Evolutionary conservation across 495 filamentous ascomycete genomes (phyloP), one percentile per base, ranked within the genome.

Genomic region (Aspergillus affinis): DNA sequence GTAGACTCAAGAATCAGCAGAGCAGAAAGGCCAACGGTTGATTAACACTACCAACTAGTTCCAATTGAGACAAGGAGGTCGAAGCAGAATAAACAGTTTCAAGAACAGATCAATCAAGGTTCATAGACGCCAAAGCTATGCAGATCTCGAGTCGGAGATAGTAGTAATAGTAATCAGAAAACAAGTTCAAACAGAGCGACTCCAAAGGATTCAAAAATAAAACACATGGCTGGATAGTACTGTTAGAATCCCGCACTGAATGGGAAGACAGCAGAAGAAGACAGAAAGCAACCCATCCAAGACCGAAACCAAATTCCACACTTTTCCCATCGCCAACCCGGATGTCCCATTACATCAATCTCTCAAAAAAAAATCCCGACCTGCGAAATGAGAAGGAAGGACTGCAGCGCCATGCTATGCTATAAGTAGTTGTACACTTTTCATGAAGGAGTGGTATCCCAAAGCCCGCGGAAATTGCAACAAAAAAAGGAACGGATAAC

Each of bases 341-440:
- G 30, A 59, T 60, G 54, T 65, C 58, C 62, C 58, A 61, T 56
- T 62, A 65, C 58, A 63, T 67, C 62, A 58, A 63, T 61, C 69
- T 68, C 72, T 26, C 23, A 26, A 66, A 61, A 66, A 61, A 63
- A 66, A 60, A 51, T 62, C 63, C 59, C 62, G 65, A 68, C 71
- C 74, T 71, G 73, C 73, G 63, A 64, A 68, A 69, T 73, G 59
- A 65, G 63, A 78, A 78, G 74, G 76, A 78, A 75, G 67, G 76
- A 77, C 72, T 68, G 76, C 73, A 75, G 72, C 74, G 74, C 75
- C 65, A 68, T 71, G 68, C 72, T 73, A 78, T 77, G 74, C 74
- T 62, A 69, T 59, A 61, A 41, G 36, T 75, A 71, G 58, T 75
- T 66, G 65, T 75, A 77, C 74, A 77, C 58, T 65, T 64, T 55